A percentile compares a stretch with the other conserved stretches of the same genome.
These are phyloP conservation scores for Aplosporella prunicola DNA, from an alignment of 2,329 filamentous ascomycete species.

Conservation along the genomic window DNA sequence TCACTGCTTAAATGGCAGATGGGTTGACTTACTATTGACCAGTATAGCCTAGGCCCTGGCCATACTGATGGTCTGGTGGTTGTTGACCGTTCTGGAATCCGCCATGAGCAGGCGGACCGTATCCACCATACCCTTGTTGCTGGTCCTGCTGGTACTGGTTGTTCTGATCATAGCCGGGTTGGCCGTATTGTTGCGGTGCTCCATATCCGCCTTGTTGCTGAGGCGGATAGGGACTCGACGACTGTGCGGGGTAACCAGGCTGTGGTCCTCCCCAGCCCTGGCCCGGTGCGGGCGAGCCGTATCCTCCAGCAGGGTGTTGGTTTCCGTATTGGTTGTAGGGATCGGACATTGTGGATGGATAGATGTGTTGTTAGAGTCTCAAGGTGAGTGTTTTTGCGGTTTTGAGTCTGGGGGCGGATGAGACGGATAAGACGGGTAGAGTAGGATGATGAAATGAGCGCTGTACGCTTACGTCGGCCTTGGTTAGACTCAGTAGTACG, in stretches of 20 bases:
- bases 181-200: slow-evolving; percentile 10
- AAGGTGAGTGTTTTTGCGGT: background rate
- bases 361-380: background rate
- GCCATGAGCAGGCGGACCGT: slow-evolving; percentile 38
- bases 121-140: slow-evolving; percentile 30
- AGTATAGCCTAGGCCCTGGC: slow-evolving; percentile 1
- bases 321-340: slow-evolving; percentile 22
- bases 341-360: slow-evolving; percentile 11
- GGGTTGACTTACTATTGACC: slow-evolving; percentile 2
- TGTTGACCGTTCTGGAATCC: slow-evolving; percentile 41
- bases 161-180: slow-evolving; percentile 5
- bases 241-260: slow-evolving; percentile 12
- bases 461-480: too few relatives aligned
- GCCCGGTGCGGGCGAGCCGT: slow-evolving; percentile 19
- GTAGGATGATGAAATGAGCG: too few relatives aligned
- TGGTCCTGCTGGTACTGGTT: slow-evolving; percentile 13
- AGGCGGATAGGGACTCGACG: slow-evolving; percentile 10
- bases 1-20: too few relatives aligned
- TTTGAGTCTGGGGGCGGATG: slow-evolving; percentile 3
- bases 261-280: slow-evolving; percentile 17
- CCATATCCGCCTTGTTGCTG: slow-evolving; percentile 14
- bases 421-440: too few relatives aligned
- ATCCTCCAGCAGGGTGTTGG: slow-evolving; percentile 25
- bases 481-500: too few relatives aligned
- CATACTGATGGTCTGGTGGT: slow-evolving; percentile 4